Conservation (phyloP, 257 asterid species). For the Nemophila menziesii region DNA sequence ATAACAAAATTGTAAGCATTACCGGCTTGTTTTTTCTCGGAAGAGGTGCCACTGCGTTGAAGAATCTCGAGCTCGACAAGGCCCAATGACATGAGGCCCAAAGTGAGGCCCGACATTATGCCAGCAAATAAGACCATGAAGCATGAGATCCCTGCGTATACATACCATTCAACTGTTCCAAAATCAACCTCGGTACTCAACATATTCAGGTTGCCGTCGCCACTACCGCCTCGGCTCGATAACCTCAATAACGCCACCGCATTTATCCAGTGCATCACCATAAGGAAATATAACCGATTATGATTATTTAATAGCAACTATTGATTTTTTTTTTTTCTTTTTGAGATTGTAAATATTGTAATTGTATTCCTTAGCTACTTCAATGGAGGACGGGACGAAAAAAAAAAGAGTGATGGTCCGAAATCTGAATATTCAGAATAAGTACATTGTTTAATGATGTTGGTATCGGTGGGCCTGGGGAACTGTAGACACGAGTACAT, state of each 20-base stretch:
- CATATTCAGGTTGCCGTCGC: slow-evolving; percentile 6
- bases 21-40: slow-evolving; percentile 87
- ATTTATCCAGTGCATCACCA: slow-evolving; percentile 47
- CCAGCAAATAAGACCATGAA: slow-evolving; percentile 76
- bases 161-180: slow-evolving; percentile 67
- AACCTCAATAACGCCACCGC: slow-evolving; percentile 42
- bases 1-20: neutral
- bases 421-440: too few relatives aligned
- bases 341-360: too few relatives aligned
- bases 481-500: too few relatives aligned
- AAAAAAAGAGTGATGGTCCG: too few relatives aligned
- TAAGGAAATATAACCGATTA: neutral
- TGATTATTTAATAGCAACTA: too few relatives aligned
- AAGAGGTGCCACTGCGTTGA: slow-evolving; percentile 73
- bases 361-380: too few relatives aligned
- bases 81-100: slow-evolving; percentile 88
- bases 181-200: slow-evolving; percentile 63
- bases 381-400: too few relatives aligned
- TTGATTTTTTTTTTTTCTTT: too few relatives aligned
- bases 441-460: too few relatives aligned
- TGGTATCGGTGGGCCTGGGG: too few relatives aligned
- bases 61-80: slow-evolving; percentile 94
- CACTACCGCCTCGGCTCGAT: slow-evolving; percentile 20
- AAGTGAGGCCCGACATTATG: slow-evolving; percentile 81
- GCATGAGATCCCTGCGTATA: slow-evolving; percentile 73